These are phyloP conservation scores for Kuraishia cidri DNA, from an alignment of 805 yeast species.

Conservation along the genomic window DNA sequence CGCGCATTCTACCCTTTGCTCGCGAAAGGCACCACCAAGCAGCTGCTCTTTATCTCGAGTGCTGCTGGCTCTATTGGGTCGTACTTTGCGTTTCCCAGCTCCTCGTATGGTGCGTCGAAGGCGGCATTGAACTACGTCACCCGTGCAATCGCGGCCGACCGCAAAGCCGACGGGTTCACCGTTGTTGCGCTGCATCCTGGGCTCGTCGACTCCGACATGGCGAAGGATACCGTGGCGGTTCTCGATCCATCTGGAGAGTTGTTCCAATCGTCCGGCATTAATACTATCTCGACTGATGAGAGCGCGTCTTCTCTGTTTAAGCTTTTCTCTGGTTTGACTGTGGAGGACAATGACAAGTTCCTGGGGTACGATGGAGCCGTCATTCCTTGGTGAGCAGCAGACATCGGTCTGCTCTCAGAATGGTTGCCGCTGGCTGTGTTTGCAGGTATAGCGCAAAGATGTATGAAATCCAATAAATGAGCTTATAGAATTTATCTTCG, in stretches of 20 bases:
- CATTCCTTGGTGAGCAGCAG: not conserved
- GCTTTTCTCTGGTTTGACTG: not conserved
- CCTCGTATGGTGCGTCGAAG: conserved; percentile 26
- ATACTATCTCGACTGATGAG: not conserved
- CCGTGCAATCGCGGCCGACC: conserved; percentile 16
- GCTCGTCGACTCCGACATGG: conserved; percentile 24
- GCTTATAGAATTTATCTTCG: no score
- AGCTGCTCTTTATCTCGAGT: conserved; percentile 18
- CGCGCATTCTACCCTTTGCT: conserved; percentile 11
- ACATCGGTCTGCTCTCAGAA: no score
- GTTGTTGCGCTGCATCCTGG: conserved; percentile 30
- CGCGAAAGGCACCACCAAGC: conserved; percentile 10
- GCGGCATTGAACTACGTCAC: conserved; percentile 25
- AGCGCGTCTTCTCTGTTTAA: not conserved
- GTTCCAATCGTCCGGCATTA: not conserved
- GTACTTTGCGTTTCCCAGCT: conserved; percentile 8
- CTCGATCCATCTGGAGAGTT: no score
- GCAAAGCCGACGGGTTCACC: conserved; percentile 14
- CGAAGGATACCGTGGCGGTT: not conserved
- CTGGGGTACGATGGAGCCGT: not conserved
- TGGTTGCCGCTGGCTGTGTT: no score
- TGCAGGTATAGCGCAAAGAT: no score
- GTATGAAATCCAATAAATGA: no score
- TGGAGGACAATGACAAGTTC: not conserved
- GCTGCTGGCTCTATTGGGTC: conserved; percentile 14